phyloP scores from a whole-genome alignment of 2,329 filamentous ascomycete species.

The Scedosporium boydii region DNA sequence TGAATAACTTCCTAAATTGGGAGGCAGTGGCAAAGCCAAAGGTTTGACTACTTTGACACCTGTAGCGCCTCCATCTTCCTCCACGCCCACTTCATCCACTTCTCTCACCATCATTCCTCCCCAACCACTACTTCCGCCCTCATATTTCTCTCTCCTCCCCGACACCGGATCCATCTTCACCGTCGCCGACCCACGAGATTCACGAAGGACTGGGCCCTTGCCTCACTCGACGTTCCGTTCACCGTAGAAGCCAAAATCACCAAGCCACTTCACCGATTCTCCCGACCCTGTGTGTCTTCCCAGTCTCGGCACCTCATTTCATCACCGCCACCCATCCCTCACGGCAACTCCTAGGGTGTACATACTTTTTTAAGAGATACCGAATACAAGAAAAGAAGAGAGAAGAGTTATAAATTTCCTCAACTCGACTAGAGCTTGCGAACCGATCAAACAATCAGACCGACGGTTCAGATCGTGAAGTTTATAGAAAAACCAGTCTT shows the following conservation, averaged over 20 bases:
- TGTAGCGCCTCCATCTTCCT: conserved; percentile 11
- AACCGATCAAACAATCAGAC: neutral
- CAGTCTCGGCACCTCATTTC: conserved; percentile 5
- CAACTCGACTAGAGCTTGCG: neutral
- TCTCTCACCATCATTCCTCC: conserved; percentile 23
- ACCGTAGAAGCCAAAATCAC: conserved; percentile 5
- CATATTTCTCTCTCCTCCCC: conserved; percentile 14
- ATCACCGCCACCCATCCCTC: conserved; percentile 6
- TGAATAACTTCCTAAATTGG: neutral
- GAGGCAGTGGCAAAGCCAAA: conserved; percentile 5
- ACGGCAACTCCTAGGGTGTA: conserved; percentile 5
- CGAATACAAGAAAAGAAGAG: conserved; percentile 5
- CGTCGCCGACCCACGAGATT: neutral
- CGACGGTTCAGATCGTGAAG: neutral
- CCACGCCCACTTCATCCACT: conserved; percentile 20
- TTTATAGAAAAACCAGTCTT: neutral
- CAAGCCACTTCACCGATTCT: conserved; percentile 6
- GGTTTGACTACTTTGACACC: conserved; percentile 6
- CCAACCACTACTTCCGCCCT: conserved; percentile 15
- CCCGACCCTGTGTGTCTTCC: conserved; percentile 3
- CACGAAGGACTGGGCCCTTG: conserved; percentile 6
- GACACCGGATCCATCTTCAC: conserved; percentile 6
- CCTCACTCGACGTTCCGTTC: neutral
- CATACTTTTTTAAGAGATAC: conserved; percentile 6
- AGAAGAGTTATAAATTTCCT: neutral